Conservation (phyloP, 371 early-diverging fungal genomes). For the Parasitella parasitica region DNA sequence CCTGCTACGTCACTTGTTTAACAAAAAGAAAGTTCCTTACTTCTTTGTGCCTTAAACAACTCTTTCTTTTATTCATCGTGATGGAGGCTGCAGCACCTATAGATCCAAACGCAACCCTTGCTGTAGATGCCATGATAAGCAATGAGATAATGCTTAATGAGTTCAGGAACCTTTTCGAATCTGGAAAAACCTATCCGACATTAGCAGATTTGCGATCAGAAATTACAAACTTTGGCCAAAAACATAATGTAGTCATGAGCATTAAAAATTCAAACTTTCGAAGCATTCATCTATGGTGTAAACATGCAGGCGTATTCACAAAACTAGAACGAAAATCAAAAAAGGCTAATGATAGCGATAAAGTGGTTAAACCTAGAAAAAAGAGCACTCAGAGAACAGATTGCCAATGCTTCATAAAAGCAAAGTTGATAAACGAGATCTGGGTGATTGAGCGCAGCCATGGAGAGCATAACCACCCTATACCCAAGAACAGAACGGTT, state of each 20-base stretch:
- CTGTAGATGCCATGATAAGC: neutral
- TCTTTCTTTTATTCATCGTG: neutral
- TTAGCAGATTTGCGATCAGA: neutral
- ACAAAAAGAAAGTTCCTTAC: neutral
- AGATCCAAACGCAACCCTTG: neutral
- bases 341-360: neutral
- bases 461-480: slow-evolving; percentile 6
- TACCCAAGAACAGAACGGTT: slow-evolving; percentile 3
- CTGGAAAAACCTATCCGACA: neutral
- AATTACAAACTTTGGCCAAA: slow-evolving; percentile 1
- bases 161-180: neutral
- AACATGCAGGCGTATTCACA: slow-evolving; percentile 11
- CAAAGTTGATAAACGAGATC: neutral
- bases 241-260: slow-evolving; percentile 10
- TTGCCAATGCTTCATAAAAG: slow-evolving; percentile 10
- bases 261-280: slow-evolving; percentile 12
- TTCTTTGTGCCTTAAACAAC: neutral
- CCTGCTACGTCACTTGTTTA: slow-evolving; percentile 1
- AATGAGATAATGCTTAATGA: neutral
- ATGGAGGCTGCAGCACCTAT: neutral
- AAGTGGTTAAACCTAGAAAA: neutral
- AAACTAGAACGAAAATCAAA: slow-evolving; percentile 2
- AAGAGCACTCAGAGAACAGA: slow-evolving; percentile 7
- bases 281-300: slow-evolving; percentile 11
- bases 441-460: slow-evolving; percentile 9